phyloP scores from a whole-genome alignment of 768 basidiomycete species.

The Lentinula lateritia region DNA sequence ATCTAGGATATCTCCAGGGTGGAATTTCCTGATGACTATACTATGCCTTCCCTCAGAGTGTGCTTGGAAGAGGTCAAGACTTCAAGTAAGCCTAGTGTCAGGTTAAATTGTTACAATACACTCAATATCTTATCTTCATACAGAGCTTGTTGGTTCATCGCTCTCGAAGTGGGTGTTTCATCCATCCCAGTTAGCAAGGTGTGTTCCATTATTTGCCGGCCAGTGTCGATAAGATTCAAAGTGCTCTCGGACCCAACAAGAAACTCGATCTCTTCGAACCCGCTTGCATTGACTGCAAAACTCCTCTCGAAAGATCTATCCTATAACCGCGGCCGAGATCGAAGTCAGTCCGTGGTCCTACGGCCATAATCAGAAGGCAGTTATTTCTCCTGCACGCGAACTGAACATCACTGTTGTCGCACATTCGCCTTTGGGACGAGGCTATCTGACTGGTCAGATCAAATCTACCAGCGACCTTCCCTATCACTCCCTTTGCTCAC shows the following conservation, averaged over 20 bases:
- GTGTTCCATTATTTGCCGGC: constrained; percentile 20
- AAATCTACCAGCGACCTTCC: constrained; percentile 31
- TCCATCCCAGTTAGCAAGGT: constrained; percentile 96
- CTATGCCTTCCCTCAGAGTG: constrained; percentile 73
- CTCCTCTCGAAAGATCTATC: constrained; percentile 36
- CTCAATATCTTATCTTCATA: no score
- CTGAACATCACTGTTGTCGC: constrained; percentile 30
- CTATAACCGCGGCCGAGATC: constrained; percentile 26
- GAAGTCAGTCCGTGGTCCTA: constrained; percentile 29
- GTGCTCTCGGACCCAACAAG: constrained; percentile 40
- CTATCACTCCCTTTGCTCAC: neutral
- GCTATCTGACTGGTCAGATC: constrained; percentile 35
- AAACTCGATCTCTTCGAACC: constrained; percentile 53
- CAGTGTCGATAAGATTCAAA: constrained; percentile 38
- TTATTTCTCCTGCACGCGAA: constrained; percentile 26
- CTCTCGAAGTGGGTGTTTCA: constrained; percentile 84
- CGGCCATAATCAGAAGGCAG: constrained; percentile 20
- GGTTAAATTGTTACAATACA: neutral
- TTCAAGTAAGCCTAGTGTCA: constrained; percentile 53
- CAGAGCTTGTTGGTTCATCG: constrained; percentile 95
- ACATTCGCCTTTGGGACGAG: constrained; percentile 34
- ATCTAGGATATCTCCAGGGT: constrained; percentile 70
- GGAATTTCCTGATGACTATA: constrained; percentile 77
- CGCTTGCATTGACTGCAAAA: constrained; percentile 36
- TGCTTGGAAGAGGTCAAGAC: constrained; percentile 78